Conservation (phyloP, 495 filamentous ascomycete species). For the Neurospora discreta region DNA sequence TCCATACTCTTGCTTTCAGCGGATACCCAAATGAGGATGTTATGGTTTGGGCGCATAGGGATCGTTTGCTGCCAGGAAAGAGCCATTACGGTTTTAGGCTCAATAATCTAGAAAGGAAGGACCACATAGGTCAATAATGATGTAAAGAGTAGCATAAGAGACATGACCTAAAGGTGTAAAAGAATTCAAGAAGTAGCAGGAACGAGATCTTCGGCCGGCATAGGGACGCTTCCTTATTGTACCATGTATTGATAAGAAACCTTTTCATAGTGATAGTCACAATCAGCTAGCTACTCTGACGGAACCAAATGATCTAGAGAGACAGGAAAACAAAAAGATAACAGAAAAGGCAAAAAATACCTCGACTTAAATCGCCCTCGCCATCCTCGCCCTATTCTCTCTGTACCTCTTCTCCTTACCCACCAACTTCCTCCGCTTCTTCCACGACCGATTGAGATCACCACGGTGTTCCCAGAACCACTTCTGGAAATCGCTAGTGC, state of each 20-base stretch:
- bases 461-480: conserved; percentile 91
- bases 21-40: not conserved
- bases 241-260: not conserved
- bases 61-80: not conserved
- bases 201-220: not conserved
- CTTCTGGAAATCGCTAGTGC: conserved; percentile 61
- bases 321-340: not conserved
- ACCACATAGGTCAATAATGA: not conserved
- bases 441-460: conserved; percentile 85
- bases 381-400: conserved; percentile 60
- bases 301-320: not conserved
- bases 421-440: conserved; percentile 65
- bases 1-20: not conserved
- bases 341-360: not conserved
- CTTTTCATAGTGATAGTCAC: not conserved
- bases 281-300: not conserved
- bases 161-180: not conserved
- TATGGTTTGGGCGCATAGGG: not conserved
- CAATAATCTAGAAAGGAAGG: not conserved
- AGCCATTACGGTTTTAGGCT: not conserved
- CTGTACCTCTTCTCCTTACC: conserved; percentile 79
- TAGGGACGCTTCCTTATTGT: not conserved
- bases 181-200: not conserved
- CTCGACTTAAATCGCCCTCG: conserved; percentile 25
- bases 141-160: not conserved